Evolutionary conservation across 345 rosid species (phyloP), one percentile per base, ranked within the genome.

Genomic region (Mangifera indica): DNA sequence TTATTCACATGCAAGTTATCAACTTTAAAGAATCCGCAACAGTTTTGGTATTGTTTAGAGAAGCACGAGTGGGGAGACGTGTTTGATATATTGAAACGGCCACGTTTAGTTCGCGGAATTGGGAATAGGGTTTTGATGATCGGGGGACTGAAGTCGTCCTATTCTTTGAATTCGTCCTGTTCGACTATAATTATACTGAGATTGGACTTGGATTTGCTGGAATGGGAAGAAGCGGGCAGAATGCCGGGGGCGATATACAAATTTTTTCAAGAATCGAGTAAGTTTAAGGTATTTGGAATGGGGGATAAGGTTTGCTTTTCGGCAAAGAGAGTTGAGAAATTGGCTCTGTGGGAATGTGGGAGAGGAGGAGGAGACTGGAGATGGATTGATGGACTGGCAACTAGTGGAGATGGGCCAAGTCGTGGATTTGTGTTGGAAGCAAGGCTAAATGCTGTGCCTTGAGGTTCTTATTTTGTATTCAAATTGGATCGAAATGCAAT

Each of bases 151-250:
- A 91, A 91, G 60, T 86, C 96, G 5, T 84, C 91, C 0, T 87
- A 86, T 60, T 86, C 92, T 14, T 74, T 90, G 84, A 93, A 88
- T 63, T 81, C 97, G 0, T 72, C 91, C 3, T 90, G 98, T 74
- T 88, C 92, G 9, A 93, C 98, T 10, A 90, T 91, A 49, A 66
- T 90, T 80, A 88, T 93, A 52, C 78, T 88, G 81, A 82, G 89
- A 79, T 78, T 93, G 74, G 96, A 91, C 71, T 84, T 93, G 79
- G 93, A 81, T 66, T 87, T 81, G 21, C 71, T 90, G 81, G 96
- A 93, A 67, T 93, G 98, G 96, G 97, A 91, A 58, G 94, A 91
- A 81, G 96, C 94, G 0, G 93, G 94, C 4, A 78, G 97, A 71
- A 93, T 93, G 98, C 96, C 98, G 0, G 42, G 78, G 61, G 94